Base-by-base conservation (phyloP, 1,284 basidiomycete species). In the Marasmius sp. region DNA sequence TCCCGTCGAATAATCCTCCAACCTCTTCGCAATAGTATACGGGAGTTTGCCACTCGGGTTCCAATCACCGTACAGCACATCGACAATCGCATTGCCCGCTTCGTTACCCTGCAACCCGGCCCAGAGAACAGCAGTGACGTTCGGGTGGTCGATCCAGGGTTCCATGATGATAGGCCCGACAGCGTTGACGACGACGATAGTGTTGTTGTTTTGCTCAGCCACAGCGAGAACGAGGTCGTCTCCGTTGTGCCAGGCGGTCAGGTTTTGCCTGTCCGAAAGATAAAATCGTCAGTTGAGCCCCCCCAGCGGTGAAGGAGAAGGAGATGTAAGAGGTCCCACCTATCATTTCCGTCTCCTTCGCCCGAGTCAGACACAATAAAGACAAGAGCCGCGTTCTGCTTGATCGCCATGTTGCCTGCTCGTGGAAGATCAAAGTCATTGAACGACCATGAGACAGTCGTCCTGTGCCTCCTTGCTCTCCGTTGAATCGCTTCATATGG, bases 31-130 rank as follows among this genome's bases (percentile, higher is more conserved):
- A 60, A 86, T 83, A 0, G 85, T 85, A 69, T 84, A 85, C 3
- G 86, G 83, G 10, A 88, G 73, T 51, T 81, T 74, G 2, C 79
- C 86, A 47, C 79, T 79, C 0, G 86, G 85, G 69, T 83, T 86
- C 67, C 80, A 80, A 11, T 69, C 71, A 7, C 80, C 83, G 61
- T 76, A 84, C 0, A 85, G 70, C 8, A 85, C 75, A 61, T 86
- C 84, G 11, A 80, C 79, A 47, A 88, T 74, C 4, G 80, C 71
- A 67, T 85, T 85, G 4, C 87, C 87, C 4, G 79, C 76, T 70
- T 88, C 85, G 62, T 86, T 83, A n/a, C 89, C 89, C 2, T 85
- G 83, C 16, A 84, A 70, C 16, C 77, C 79, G 1, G 85, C 84
- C 74, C 78, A 82, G 12, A 83, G 58, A 18, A 75, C 71, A 0